Conservation (phyloP, 1,284 basidiomycete species). For the Fomitiporia mediterranea region DNA sequence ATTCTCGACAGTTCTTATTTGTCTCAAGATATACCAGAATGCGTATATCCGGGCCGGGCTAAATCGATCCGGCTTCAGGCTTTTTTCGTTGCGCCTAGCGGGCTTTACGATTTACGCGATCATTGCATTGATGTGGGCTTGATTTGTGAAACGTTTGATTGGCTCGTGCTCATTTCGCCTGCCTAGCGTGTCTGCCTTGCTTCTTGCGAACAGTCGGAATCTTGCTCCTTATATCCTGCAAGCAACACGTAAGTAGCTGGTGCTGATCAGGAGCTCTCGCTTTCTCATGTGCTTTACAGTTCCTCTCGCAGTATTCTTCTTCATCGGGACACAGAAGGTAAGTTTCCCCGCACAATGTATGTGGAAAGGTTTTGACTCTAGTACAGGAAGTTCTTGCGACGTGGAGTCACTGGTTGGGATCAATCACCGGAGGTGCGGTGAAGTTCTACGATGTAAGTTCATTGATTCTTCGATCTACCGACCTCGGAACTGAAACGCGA, state of each 20-base stretch:
- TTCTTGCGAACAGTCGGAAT: conserved; percentile 9
- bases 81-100: conserved; percentile 17
- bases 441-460: conserved; percentile 1
- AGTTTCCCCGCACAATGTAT: neutral
- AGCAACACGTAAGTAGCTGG: conserved; percentile 14
- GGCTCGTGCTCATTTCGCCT: neutral
- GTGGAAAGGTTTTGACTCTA: neutral
- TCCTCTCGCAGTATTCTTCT: conserved; percentile 17
- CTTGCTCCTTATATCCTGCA: conserved; percentile 19
- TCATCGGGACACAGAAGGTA: conserved; percentile 21
- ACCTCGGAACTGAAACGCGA: neutral
- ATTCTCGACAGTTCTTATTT: conserved; percentile 13
- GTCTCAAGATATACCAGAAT: conserved; percentile 16
- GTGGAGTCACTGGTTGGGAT: conserved; percentile 9
- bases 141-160: neutral
- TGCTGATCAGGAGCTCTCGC: neutral
- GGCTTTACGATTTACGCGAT: conserved; percentile 19
- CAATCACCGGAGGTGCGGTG: neutral
- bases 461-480: neutral
- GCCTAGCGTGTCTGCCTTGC: conserved; percentile 12
- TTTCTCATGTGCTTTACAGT: conserved; percentile 5
- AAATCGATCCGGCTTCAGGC: conserved; percentile 6
- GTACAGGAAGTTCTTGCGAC: conserved; percentile 17
- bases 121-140: conserved; percentile 16
- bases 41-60: conserved; percentile 14